Base-by-base conservation (phyloP, 2,329 filamentous ascomycete genomes). In the Fusarium veterinarium region DNA sequence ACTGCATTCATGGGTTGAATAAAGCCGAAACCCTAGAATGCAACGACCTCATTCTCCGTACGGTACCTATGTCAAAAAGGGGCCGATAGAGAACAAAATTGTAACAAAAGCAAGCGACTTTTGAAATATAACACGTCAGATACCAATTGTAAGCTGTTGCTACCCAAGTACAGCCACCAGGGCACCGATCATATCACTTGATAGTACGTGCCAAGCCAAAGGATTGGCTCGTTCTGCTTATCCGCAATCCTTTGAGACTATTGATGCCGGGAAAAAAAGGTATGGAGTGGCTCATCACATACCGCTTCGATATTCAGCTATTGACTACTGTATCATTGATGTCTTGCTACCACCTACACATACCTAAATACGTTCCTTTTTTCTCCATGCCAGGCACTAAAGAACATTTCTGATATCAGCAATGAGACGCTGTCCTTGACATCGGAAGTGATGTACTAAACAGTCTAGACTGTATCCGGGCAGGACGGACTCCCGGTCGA, bases 261-360 rank as follows among this genome's bases (percentile, higher is more conserved):
- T 57, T 49, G 25, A 38, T 62, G 37, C 37, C 55, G 55, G 33
- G 30, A 13, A 25, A 14, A 14, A 20, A 35, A 51, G 12, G 33
- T 31, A 41, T n/a, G 53, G n/a, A 49, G 66, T 56, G 40, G 57
- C 28, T 31, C 17, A 41, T 69, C 51, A 68, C 71, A 74, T 74
- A 60, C 58, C 70, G 46, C 40, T 42, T 61, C 23, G 45, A 40
- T 33, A 23, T 30, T 38, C 31, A 61, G 62, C 51, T 48, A n/a
- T 33, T 14, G 17, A 9, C 31, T 33, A 41, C 30, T 48, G 30
- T 23, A 42, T 37, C 33, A 17, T 38, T 20, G 33, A 37, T 63
- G 33, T 25, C 48, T 51, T 20, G 48, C n/a, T 49, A 19, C n/a
- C 30, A 12, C 11, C 28, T 33, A 23, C 16, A 19, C n/a, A 33